Evolutionary conservation across 352 stramenopile genomes (phyloP).

Genomic region (Phytopythium delawarense): DNA sequence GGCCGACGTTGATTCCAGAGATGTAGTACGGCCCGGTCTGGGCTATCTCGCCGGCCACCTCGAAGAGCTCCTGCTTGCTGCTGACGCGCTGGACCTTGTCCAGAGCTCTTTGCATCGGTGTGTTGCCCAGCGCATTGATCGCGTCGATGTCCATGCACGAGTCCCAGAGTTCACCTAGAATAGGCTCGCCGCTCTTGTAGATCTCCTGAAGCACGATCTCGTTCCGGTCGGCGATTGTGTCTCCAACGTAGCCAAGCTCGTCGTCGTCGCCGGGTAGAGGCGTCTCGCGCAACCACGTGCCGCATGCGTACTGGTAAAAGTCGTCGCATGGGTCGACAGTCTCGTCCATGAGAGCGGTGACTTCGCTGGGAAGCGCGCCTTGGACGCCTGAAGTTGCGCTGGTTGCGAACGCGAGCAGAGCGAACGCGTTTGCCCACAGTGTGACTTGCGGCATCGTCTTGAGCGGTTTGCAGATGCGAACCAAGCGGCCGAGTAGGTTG

Average conservation of each 20-base stretch:
- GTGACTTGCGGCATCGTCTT: background rate
- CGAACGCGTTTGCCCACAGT: background rate
- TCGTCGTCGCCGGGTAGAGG: constrained; percentile 21
- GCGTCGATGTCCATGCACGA: constrained; percentile 55
- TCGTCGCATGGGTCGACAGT: too few relatives aligned
- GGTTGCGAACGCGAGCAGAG: too few relatives aligned
- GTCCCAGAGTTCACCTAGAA: constrained; percentile 52
- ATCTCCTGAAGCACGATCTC: constrained; percentile 46
- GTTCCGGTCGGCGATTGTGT: constrained; percentile 42
- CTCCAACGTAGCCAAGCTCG: constrained; percentile 38
- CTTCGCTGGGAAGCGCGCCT: too few relatives aligned
- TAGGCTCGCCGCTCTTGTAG: constrained; percentile 48
- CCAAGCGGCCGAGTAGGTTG: background rate
- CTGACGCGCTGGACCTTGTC: constrained; percentile 25
- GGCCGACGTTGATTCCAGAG: constrained; percentile 47
- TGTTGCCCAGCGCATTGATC: constrained; percentile 33
- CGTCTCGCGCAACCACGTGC: constrained; percentile 36
- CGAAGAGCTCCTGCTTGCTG: constrained; percentile 33
- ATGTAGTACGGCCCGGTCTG: constrained; percentile 53
- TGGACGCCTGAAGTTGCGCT: too few relatives aligned
- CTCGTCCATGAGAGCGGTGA: too few relatives aligned
- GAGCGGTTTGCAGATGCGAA: background rate
- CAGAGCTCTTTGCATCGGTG: constrained; percentile 33
- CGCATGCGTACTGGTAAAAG: constrained; percentile 65
- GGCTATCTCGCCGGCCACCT: constrained; percentile 33